Base-by-base conservation (phyloP, 768 basidiomycete species). In the Butyriboletus loyo region DNA sequence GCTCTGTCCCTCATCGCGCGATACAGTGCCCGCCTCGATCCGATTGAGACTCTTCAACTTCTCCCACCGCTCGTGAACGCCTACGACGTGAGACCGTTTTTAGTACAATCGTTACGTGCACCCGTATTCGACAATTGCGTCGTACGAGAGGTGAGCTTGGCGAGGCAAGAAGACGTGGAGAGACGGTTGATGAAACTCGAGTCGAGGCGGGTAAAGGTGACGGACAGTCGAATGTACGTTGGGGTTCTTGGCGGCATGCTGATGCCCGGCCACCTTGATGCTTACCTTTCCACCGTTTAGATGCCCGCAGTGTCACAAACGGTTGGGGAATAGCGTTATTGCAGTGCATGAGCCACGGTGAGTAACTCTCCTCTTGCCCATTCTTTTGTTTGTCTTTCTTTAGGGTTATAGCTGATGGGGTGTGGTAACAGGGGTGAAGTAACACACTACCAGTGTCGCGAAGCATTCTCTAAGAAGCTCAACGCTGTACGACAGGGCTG, bases 291-390 rank as follows among this genome's bases (percentile, higher is more conserved):
- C 38, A 50, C 19, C 46, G 41, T 54, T 15, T 57, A 96, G 94
- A 71, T 98, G 95, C 60, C 95, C 95, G 1, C 90, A 95, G 67
- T 98, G 96, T 64, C 90, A 94, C 65, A 98, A 98, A 62, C 83
- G 95, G 15, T 73, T 98, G 22, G 95, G 95, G 6, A 87, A 85
- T 58, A 94, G 91, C 55, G 93, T 95, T 31, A 95, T 98, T 59
- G 92, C 93, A 0, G 90, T 96, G 2, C 95, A 98, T 75, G 77
- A 86, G 8, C 95, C 95, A 36, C 79, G 83, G 92, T 89, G 61
- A 65, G 85, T 46, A 1, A 19, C 14, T 32, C 2, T 10, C 5
- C n/a, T 38, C 17, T 43, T 27, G 1, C 3, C 22, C 38, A n/a
- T n/a, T n/a, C 24, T 11, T n/a, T 57, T 38, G 22, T 10, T 39